Percentiles rank a stretch among this genome's conserved stretches.
These are phyloP conservation scores for Lipomyces yarrowii DNA, from an alignment of 1,139 yeast species.

Conservation along the genomic window DNA sequence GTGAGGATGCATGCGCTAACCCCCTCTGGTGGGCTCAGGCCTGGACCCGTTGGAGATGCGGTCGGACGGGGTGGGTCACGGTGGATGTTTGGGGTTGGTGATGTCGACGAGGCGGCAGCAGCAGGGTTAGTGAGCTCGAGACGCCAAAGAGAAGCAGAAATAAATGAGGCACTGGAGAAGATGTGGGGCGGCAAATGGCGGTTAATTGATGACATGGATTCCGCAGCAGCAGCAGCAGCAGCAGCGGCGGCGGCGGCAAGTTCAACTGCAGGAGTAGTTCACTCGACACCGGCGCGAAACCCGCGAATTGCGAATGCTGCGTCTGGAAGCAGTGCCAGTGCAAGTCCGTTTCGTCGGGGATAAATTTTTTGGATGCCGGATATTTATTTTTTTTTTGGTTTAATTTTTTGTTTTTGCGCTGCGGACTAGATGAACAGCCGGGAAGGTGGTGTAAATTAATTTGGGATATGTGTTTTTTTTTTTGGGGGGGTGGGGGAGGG, in stretches of 20 bases:
- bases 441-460: no score
- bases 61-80: background rate
- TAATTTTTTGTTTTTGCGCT: background rate
- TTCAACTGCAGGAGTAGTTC: no score
- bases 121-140: background rate
- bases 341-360: background rate
- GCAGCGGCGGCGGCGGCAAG: conserved; percentile 1
- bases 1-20: conserved; percentile 18
- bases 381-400: background rate
- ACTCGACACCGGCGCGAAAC: background rate
- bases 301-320: background rate
- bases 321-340: background rate
- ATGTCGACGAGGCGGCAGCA: conserved; percentile 4
- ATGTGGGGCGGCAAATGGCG: conserved; percentile 29
- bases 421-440: no score
- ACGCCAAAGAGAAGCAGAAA: background rate
- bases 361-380: background rate
- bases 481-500: no score
- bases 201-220: conserved; percentile 14
- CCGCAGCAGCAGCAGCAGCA: background rate
- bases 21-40: conserved; percentile 1
- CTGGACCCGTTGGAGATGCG: conserved; percentile 2
- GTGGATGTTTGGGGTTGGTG: conserved; percentile 15
- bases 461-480: no score
- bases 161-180: conserved; percentile 4